Evolutionary conservation across 345 rosid species (phyloP).

Genomic region (Streptanthus diversifolius): DNA sequence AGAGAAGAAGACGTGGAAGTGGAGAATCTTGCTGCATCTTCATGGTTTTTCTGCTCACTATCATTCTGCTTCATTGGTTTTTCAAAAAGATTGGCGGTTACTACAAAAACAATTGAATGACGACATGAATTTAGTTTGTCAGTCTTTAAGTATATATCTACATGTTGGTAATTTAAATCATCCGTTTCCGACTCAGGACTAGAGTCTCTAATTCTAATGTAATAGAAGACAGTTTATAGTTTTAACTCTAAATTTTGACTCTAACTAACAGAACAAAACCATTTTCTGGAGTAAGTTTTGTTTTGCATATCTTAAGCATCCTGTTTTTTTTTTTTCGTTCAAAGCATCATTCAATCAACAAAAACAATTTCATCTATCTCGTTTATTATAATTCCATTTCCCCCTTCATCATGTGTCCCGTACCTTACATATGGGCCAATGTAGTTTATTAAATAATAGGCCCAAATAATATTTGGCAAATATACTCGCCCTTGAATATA

Average conservation of each 20-base stretch:
- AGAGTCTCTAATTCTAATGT: not conserved
- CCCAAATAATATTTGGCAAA: not conserved
- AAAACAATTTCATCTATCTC: not conserved
- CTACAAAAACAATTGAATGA: not conserved
- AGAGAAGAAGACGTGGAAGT: conserved; percentile 23
- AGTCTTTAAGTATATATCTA: not conserved
- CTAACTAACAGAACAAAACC: not conserved
- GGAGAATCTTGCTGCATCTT: conserved; percentile 32
- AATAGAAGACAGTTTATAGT: not conserved
- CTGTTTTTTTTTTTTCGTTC: not conserved
- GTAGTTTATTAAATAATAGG: not conserved
- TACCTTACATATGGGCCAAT: not conserved
- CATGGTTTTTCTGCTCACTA: conserved; percentile 9
- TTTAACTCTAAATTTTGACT: not conserved
- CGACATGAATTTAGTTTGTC: not conserved
- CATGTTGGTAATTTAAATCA: not conserved
- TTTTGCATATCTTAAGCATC: not conserved
- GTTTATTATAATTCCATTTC: not conserved
- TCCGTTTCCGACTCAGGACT: not conserved
- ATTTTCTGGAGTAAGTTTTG: not conserved
- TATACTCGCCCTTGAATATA: too few relatives aligned
- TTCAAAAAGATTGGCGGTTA: conserved; percentile 8
- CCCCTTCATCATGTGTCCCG: too few relatives aligned
- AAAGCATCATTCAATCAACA: not conserved
- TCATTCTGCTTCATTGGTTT: conserved; percentile 27